A percentile compares a stretch with the other conserved stretches of the same genome.
Evolutionary conservation across 2,329 filamentous ascomycete genomes (phyloP).

Genomic region (Aspergillus clavatus): DNA sequence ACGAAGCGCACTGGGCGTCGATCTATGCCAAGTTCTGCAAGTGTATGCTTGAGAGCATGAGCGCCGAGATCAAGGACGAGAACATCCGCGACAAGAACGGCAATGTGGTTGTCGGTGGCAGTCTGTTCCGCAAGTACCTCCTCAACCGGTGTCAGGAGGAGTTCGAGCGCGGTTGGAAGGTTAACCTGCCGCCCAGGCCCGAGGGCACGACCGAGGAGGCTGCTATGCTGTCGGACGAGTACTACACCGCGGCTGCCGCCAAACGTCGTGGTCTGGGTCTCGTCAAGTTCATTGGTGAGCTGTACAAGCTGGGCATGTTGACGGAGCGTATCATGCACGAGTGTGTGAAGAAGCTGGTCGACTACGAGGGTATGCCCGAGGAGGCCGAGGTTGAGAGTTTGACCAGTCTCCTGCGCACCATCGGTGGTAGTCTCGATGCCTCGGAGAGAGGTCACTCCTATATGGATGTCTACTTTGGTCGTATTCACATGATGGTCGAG

Average conservation of each 20-base stretch:
- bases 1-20: slow-evolving; percentile 95
- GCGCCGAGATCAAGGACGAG: slow-evolving; percentile 88
- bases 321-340: slow-evolving; percentile 99
- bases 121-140: slow-evolving; percentile 95
- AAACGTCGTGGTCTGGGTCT: slow-evolving; percentile 97
- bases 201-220: slow-evolving; percentile 70
- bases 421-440: slow-evolving; percentile 78
- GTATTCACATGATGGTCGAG: slow-evolving; percentile 77
- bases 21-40: slow-evolving; percentile 99
- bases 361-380: slow-evolving; percentile 88
- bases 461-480: slow-evolving; percentile 91
- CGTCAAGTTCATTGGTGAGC: slow-evolving; percentile 97
- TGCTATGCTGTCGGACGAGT: slow-evolving; percentile 87
- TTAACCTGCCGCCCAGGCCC: slow-evolving; percentile 72
- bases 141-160: slow-evolving; percentile 98
- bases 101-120: slow-evolving; percentile 83
- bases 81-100: slow-evolving; percentile 87
- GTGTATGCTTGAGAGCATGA: slow-evolving; percentile 94
- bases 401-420: slow-evolving; percentile 85
- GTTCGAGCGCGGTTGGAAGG: slow-evolving; percentile 96
- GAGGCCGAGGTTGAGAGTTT: slow-evolving; percentile 96
- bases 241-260: slow-evolving; percentile 87
- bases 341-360: slow-evolving; percentile 93
- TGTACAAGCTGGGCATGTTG: slow-evolving; percentile 98
- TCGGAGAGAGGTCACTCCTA: slow-evolving; percentile 77